Conservation (phyloP, 805 yeast species). For the Candida parachauliodes region DNA sequence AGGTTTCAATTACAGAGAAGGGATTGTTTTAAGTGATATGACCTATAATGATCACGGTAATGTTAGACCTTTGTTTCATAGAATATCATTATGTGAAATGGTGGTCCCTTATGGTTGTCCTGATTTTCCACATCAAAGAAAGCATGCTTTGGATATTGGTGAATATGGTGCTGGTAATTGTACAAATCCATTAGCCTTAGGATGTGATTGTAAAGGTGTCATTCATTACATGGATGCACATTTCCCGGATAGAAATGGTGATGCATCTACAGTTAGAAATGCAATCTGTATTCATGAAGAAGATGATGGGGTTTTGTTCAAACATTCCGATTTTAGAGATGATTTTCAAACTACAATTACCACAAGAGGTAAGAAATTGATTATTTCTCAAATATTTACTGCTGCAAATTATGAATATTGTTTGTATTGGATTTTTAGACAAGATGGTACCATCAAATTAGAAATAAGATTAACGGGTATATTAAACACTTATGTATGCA, state of each 20-base stretch:
- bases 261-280: conserved; percentile 65
- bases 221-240: conserved; percentile 82
- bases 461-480: conserved; percentile 82
- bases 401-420: conserved; percentile 87
- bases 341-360: conserved; percentile 69
- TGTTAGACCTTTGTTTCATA: conserved; percentile 70
- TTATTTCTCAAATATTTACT: conserved; percentile 77
- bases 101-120: conserved; percentile 83
- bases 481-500: conserved; percentile 66
- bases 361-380: conserved; percentile 70
- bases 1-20: conserved; percentile 85
- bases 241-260: conserved; percentile 65
- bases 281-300: conserved; percentile 85
- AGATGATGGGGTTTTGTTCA: conserved; percentile 75
- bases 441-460: conserved; percentile 78
- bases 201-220: conserved; percentile 85
- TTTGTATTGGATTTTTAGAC: conserved; percentile 77
- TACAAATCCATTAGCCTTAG: conserved; percentile 74
- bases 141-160: conserved; percentile 83
- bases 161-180: conserved; percentile 86
- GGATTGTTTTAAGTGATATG: conserved; percentile 73
- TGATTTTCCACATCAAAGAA: conserved; percentile 76
- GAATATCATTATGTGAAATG: conserved; percentile 77
- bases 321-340: conserved; percentile 84
- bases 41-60: conserved; percentile 73